Conservation (phyloP, 2,329 filamentous ascomycete genomes). For the Fusarium tjaetaba region DNA sequence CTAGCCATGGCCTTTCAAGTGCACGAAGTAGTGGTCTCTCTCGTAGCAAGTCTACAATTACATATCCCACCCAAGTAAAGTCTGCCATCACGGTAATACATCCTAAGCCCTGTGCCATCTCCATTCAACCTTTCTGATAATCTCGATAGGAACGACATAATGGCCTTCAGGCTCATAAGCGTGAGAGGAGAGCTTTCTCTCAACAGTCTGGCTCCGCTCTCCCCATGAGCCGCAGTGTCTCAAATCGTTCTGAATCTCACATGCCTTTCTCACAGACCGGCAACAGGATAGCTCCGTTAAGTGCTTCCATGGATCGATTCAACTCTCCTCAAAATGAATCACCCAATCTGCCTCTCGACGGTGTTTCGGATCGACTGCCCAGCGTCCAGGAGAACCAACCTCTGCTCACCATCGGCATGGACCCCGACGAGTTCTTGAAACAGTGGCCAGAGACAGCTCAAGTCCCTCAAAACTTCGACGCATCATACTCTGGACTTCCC, state of each 20-base stretch:
- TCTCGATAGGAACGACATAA: slow-evolving; percentile 27
- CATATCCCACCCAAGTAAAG: slow-evolving; percentile 41
- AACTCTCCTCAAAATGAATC: slow-evolving; percentile 48
- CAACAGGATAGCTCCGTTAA: slow-evolving; percentile 47
- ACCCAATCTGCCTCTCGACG: slow-evolving; percentile 39
- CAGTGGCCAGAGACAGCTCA: slow-evolving; percentile 35
- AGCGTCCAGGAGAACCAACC: slow-evolving; percentile 50
- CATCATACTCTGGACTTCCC: slow-evolving; percentile 17
- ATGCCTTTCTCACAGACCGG: slow-evolving; percentile 52
- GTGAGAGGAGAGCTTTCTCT: slow-evolving; percentile 41
- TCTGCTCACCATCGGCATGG: slow-evolving; percentile 49
- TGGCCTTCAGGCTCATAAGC: slow-evolving; percentile 26
- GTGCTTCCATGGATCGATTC: slow-evolving; percentile 44
- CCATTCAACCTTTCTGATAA: slow-evolving; percentile 20
- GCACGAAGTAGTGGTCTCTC: slow-evolving; percentile 38
- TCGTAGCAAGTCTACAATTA: slow-evolving; percentile 45
- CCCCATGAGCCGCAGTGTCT: slow-evolving; percentile 57
- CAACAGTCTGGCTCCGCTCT: slow-evolving; percentile 47
- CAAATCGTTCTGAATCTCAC: slow-evolving; percentile 52
- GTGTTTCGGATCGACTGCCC: slow-evolving; percentile 45
- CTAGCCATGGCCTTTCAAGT: slow-evolving; percentile 33
- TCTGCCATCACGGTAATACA: slow-evolving; percentile 37
- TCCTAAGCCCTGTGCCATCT: not conserved
- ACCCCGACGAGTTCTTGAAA: slow-evolving; percentile 53
- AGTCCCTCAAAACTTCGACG: slow-evolving; percentile 36